Evolutionary conservation across 768 basidiomycete species (phyloP), one percentile per base, ranked within the genome.

Genomic region (Clitopilus hobsonii): DNA sequence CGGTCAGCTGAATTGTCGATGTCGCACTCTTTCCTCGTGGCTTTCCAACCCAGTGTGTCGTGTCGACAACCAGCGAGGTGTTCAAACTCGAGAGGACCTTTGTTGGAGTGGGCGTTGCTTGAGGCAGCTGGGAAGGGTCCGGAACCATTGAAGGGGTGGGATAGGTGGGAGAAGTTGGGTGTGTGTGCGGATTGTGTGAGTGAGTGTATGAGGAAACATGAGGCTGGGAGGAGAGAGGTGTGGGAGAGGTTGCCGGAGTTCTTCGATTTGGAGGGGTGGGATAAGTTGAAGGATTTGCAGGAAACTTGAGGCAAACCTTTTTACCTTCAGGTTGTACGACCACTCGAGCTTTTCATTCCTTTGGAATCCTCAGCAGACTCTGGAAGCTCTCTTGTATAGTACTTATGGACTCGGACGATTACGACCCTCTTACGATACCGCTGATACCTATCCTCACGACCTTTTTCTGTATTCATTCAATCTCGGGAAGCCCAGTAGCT

Each of bases 41-140:
- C 71, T 5, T 76, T 76, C 54, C 68, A 65, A 14, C 67, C 69
- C 0, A 59, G 71, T 1, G 66, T 69, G 0, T 52, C 32, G 8
- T 78, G 75, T 51, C 48, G 56, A 16, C 62, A 63, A 13, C 56
- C 67, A 22, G n/a, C 52, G 5, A 55, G 69, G 27, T 77, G 75
- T 48, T 65, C 65, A 1, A 57, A 67, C 26, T 67, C 73, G 8
- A 59, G 71, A 10, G 70, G 75, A 0, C 75, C 75, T 5, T 72
- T 59, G 68, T 71, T 4, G 74, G 41, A 78, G 58, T 78, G 77
- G 77, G 73, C 73, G 50, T 58, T 71, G n/a, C 51, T 76, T 8
- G 73, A 74, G 56, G 66, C 70, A 47, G 65, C 63, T 28, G 68
- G 61, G 36, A 41, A 67, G 48, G 50, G 69, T 26, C 66, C 76